These are phyloP conservation scores for Aspergillus novoparasiticus DNA, from an alignment of 2,329 filamentous ascomycete species.

Conservation along the genomic window DNA sequence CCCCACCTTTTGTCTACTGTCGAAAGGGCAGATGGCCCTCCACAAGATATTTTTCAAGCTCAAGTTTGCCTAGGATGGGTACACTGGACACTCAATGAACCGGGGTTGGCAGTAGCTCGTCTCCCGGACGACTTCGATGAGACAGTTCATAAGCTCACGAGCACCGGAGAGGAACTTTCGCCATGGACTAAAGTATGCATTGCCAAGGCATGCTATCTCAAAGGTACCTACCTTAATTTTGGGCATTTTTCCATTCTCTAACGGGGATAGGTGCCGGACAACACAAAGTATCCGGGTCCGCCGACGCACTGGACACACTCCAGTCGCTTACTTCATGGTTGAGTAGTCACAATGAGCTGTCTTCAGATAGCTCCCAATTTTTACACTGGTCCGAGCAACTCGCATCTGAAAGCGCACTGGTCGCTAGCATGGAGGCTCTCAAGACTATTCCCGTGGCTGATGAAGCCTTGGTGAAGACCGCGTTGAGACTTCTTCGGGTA, in stretches of 20 bases:
- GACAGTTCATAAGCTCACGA: slow-evolving; percentile 56
- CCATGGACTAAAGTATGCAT: slow-evolving; percentile 83
- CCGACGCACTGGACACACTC: slow-evolving; percentile 69
- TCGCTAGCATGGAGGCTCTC: slow-evolving; percentile 59
- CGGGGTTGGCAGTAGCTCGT: slow-evolving; percentile 59
- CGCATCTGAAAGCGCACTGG: slow-evolving; percentile 72
- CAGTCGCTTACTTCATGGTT: slow-evolving; percentile 67
- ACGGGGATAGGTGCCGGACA: slow-evolving; percentile 47
- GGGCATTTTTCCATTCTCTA: slow-evolving; percentile 12
- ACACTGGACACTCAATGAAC: slow-evolving; percentile 75
- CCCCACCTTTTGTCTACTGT: slow-evolving; percentile 53
- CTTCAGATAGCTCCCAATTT: slow-evolving; percentile 63
- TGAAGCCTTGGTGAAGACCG: slow-evolving; percentile 36
- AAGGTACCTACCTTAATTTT: slow-evolving; percentile 56
- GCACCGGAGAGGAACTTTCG: slow-evolving; percentile 55
- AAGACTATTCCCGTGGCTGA: slow-evolving; percentile 23
- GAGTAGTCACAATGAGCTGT: slow-evolving; percentile 33
- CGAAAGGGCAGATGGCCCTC: slow-evolving; percentile 56
- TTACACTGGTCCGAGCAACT: slow-evolving; percentile 78
- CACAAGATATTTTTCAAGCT: slow-evolving; percentile 71
- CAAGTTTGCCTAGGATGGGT: slow-evolving; percentile 83
- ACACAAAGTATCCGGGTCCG: slow-evolving; percentile 41
- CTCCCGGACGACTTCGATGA: slow-evolving; percentile 66
- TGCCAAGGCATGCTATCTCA: slow-evolving; percentile 76
- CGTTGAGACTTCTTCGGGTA: slow-evolving; percentile 52